Evolutionary conservation across 805 yeast genomes (phyloP).

Genomic region (Candida nonsorbophila): DNA sequence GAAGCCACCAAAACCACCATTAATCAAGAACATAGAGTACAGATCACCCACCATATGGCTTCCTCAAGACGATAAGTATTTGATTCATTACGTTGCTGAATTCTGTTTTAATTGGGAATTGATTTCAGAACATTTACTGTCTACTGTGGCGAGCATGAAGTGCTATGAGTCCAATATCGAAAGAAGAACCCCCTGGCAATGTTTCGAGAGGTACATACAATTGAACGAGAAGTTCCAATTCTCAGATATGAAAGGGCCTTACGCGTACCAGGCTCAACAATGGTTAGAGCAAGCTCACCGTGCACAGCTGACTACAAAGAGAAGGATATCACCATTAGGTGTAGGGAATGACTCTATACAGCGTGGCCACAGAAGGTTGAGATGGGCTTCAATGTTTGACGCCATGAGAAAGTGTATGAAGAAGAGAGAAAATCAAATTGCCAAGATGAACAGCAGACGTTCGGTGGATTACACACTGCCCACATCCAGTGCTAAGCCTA

Average conservation of each 20-base stretch:
- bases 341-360: constrained; percentile 92
- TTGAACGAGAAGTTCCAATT: constrained; percentile 84
- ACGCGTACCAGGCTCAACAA: constrained; percentile 76
- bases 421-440: constrained; percentile 67
- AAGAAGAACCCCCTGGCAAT: constrained; percentile 97
- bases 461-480: constrained; percentile 8
- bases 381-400: constrained; percentile 98
- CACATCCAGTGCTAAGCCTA: constrained; percentile 8
- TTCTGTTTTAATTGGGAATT: constrained; percentile 91
- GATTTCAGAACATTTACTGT: constrained; percentile 74
- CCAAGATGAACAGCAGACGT: constrained; percentile 24
- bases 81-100: constrained; percentile 78
- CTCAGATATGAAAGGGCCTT: constrained; percentile 80
- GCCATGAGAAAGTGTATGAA: constrained; percentile 87
- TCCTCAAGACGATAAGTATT: constrained; percentile 83
- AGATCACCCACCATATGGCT: constrained; percentile 95
- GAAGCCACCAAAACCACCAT: constrained; percentile 91
- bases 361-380: constrained; percentile 81
- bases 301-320: constrained; percentile 80
- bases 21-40: constrained; percentile 68
- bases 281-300: constrained; percentile 92
- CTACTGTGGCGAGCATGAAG: constrained; percentile 50
- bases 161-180: constrained; percentile 84
- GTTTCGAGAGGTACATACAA: constrained; percentile 94
- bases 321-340: constrained; percentile 87